Evolutionary conservation across 176 grass and related monocot genomes (phyloP).

Genomic region (Rhynchospora breviuscula): DNA sequence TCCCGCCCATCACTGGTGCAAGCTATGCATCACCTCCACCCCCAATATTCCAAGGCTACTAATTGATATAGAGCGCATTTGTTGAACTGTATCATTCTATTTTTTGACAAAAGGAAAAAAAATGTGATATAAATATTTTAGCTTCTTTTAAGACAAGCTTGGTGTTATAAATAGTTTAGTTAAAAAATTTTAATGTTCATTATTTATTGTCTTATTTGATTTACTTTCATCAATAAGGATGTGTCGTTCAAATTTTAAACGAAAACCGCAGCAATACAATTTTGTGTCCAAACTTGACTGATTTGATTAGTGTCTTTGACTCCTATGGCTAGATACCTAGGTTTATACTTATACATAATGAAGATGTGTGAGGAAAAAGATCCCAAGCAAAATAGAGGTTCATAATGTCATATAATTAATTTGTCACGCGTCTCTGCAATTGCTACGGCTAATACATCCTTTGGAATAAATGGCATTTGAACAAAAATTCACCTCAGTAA

Average conservation of each 20-base stretch:
- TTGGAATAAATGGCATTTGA: too few relatives aligned
- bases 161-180: conserved; percentile 10
- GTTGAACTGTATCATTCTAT: conserved; percentile 17
- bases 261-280: neutral
- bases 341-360: too few relatives aligned
- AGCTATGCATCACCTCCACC: conserved; percentile 44
- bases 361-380: too few relatives aligned
- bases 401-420: too few relatives aligned
- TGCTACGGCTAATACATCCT: too few relatives aligned
- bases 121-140: conserved; percentile 18
- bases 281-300: neutral
- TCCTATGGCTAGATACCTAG: too few relatives aligned
- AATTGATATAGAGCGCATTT: conserved; percentile 6
- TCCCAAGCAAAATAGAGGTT: too few relatives aligned
- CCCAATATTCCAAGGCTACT: conserved; percentile 30
- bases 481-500: too few relatives aligned
- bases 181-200: neutral
- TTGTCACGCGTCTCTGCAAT: too few relatives aligned
- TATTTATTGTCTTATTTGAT: neutral
- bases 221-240: neutral
- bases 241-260: neutral
- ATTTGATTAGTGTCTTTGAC: too few relatives aligned
- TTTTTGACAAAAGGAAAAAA: conserved; percentile 6
- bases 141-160: conserved; percentile 3
- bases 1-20: conserved; percentile 24